phyloP scores from a whole-genome alignment of 2,329 filamentous ascomycete species.

The Fusarium floridanum region DNA sequence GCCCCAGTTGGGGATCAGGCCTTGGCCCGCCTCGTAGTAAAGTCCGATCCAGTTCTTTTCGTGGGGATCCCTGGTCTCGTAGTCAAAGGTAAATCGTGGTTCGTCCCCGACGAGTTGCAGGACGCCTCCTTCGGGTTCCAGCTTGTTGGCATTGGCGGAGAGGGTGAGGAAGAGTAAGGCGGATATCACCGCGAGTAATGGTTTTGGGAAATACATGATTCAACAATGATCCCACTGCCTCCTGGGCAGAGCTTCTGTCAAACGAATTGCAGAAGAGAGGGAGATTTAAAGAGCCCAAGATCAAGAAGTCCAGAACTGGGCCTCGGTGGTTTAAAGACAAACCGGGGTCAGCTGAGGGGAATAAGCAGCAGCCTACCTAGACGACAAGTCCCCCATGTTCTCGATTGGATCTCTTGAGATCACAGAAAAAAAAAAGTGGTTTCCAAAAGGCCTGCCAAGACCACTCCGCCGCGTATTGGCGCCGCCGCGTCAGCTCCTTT shows the following conservation, averaged over 20 bases:
- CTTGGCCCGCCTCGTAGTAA: conserved; percentile 47
- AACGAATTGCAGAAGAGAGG: background rate
- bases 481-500: background rate
- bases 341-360: background rate
- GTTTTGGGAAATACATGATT: background rate
- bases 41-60: conserved; percentile 56
- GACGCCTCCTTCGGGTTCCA: background rate
- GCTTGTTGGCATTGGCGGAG: background rate
- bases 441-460: conserved; percentile 2
- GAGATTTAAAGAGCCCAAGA: background rate
- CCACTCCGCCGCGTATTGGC: background rate
- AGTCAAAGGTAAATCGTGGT: conserved; percentile 48
- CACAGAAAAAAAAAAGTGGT: background rate
- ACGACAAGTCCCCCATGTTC: background rate
- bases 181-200: background rate
- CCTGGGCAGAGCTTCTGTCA: background rate
- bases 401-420: background rate
- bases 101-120: background rate
- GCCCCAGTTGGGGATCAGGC: conserved; percentile 45
- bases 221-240: background rate
- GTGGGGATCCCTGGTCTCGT: conserved; percentile 44
- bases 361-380: background rate
- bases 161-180: conserved; percentile 2
- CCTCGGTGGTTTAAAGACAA: background rate
- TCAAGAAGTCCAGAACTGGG: background rate